A percentile compares a stretch with the other conserved stretches of the same genome.
Conservation (phyloP, 2,329 filamentous ascomycete species). For the Cercospora berteroae region DNA sequence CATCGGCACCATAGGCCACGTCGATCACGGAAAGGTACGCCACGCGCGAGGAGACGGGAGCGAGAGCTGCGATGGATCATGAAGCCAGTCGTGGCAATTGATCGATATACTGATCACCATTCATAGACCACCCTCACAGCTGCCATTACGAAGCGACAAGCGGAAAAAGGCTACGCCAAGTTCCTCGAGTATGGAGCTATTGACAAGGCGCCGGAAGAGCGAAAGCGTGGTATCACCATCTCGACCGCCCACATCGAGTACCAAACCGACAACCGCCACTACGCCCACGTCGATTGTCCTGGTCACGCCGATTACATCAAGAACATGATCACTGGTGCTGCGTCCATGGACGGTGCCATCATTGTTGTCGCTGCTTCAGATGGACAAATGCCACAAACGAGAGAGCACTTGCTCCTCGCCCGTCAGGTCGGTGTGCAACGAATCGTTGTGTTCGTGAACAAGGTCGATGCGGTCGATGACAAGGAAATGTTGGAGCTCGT, state of each 20-base stretch:
- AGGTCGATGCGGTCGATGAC: slow-evolving; percentile 95
- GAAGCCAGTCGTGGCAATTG: not conserved
- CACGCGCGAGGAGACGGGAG: not conserved
- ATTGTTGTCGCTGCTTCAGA: slow-evolving; percentile 98
- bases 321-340: slow-evolving; percentile 99
- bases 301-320: slow-evolving; percentile 99
- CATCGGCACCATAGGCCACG: slow-evolving; percentile 98
- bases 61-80: not conserved
- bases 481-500: slow-evolving; percentile 99
- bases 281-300: slow-evolving; percentile 99
- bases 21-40: slow-evolving; percentile 96
- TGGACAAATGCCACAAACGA: slow-evolving; percentile 99
- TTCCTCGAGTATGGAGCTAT: slow-evolving; percentile 98
- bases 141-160: slow-evolving; percentile 97
- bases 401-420: slow-evolving; percentile 95
- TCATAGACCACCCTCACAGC: slow-evolving; percentile 90
- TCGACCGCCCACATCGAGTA: slow-evolving; percentile 99
- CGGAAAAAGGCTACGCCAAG: slow-evolving; percentile 87
- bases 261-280: slow-evolving; percentile 88
- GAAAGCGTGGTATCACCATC: slow-evolving; percentile 99
- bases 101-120: slow-evolving; percentile 12
- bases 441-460: slow-evolving; percentile 99
- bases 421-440: slow-evolving; percentile 97
- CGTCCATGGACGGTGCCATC: slow-evolving; percentile 98
- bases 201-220: slow-evolving; percentile 98